These are phyloP conservation scores for Alternaria alternata DNA, from an alignment of 2,329 filamentous ascomycete species.

Conservation along the genomic window DNA sequence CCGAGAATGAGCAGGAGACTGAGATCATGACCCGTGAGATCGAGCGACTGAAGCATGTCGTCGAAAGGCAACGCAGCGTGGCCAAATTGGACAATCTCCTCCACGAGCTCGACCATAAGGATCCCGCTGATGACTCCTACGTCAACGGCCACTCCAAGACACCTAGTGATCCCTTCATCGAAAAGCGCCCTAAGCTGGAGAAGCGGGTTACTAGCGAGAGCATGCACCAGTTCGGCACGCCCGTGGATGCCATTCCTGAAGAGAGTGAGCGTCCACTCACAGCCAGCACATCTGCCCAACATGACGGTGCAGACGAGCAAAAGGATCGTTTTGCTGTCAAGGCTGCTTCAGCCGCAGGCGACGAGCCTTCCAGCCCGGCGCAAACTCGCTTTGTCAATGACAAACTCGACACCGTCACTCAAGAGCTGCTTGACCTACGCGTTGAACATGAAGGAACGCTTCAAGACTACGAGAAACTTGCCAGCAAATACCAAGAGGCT, in stretches of 20 bases:
- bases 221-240: slow-evolving; percentile 42
- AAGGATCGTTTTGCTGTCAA: slow-evolving; percentile 22
- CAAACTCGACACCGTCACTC: slow-evolving; percentile 88
- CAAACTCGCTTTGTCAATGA: slow-evolving; percentile 88
- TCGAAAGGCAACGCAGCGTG: slow-evolving; percentile 92
- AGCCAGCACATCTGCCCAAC: slow-evolving; percentile 26
- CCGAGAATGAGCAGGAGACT: slow-evolving; percentile 93
- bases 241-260: slow-evolving; percentile 49
- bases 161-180: slow-evolving; percentile 43
- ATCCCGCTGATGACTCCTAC: slow-evolving; percentile 39
- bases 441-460: slow-evolving; percentile 89
- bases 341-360: slow-evolving; percentile 34
- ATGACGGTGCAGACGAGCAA: slow-evolving; percentile 22
- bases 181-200: slow-evolving; percentile 37
- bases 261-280: slow-evolving; percentile 45
- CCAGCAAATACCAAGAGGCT: slow-evolving; percentile 90
- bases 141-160: slow-evolving; percentile 49
- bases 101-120: slow-evolving; percentile 77
- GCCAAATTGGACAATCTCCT: slow-evolving; percentile 93
- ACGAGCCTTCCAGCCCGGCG: slow-evolving; percentile 72
- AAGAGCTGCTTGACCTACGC: slow-evolving; percentile 88
- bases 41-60: slow-evolving; percentile 89
- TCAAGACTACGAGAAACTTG: slow-evolving; percentile 80
- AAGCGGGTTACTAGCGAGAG: slow-evolving; percentile 34
- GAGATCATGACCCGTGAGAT: slow-evolving; percentile 98